Percentiles rank a stretch among this genome's conserved stretches.
Evolutionary conservation across 495 filamentous ascomycete species (phyloP).

Genomic region (Annulohypoxylon maeteangense): DNA sequence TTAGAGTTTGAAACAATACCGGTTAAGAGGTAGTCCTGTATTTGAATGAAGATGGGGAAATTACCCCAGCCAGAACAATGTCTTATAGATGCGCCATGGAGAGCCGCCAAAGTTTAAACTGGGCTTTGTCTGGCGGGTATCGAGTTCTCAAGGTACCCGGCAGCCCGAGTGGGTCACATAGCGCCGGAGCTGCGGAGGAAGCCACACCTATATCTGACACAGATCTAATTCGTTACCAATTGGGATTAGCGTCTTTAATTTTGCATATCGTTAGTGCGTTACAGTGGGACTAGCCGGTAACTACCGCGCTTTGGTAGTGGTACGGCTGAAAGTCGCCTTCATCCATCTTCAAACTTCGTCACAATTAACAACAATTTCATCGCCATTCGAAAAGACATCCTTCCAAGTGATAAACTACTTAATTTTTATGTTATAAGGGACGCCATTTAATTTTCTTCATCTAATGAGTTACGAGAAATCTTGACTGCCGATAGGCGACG

Average conservation of each 20-base stretch:
- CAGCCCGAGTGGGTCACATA: not conserved
- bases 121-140: not conserved
- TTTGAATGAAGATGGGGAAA: not conserved
- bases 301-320: constrained; percentile 17
- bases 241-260: constrained; percentile 20
- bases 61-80: too few relatives aligned
- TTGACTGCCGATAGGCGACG: constrained; percentile 6
- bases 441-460: not conserved
- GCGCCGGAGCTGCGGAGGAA: not conserved
- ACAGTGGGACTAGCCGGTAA: constrained; percentile 19
- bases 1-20: too few relatives aligned
- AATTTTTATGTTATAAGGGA: not conserved
- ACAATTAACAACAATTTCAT: constrained; percentile 10
- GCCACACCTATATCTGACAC: constrained; percentile 12
- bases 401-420: not conserved
- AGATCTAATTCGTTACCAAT: constrained; percentile 19
- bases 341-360: constrained; percentile 22
- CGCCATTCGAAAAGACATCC: not conserved
- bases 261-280: constrained; percentile 24
- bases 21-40: too few relatives aligned
- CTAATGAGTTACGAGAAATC: not conserved
- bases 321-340: constrained; percentile 28
- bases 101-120: not conserved
- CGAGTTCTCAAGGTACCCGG: not conserved
- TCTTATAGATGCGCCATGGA: not conserved